phyloP scores from a whole-genome alignment of 441 rosid species.

The Eruca vesicaria region DNA sequence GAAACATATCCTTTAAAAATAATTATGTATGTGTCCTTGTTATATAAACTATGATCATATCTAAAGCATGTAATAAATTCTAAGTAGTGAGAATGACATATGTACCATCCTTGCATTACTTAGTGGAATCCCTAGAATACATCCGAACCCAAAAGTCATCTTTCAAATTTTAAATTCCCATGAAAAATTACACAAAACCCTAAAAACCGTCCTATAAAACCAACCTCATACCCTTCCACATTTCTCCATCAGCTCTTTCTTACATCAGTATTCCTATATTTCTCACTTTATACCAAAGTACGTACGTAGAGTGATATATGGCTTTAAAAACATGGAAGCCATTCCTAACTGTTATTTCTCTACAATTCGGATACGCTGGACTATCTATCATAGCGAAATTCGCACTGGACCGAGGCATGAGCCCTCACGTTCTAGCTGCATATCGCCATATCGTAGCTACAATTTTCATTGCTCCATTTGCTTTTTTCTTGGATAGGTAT shows the following conservation, averaged over 20 bases:
- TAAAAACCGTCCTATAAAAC: conserved; percentile 35
- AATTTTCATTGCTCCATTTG: conserved; percentile 54
- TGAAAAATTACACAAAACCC: neutral
- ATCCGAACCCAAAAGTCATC: conserved; percentile 29
- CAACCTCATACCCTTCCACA: conserved; percentile 17
- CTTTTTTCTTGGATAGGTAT: conserved; percentile 55
- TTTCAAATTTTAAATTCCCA: conserved; percentile 9
- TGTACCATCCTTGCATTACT: conserved; percentile 32
- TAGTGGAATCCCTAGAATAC: conserved; percentile 68
- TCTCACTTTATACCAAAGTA: neutral
- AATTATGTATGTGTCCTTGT: conserved; percentile 9
- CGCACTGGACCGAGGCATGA: conserved; percentile 58
- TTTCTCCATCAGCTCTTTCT: conserved; percentile 33
- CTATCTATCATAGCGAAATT: conserved; percentile 47
- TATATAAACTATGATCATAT: neutral
- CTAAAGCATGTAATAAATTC: conserved; percentile 1
- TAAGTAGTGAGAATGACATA: neutral
- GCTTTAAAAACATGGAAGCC: conserved; percentile 40
- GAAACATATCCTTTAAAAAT: too few relatives aligned
- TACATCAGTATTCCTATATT: conserved; percentile 8
- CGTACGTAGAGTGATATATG: neutral
- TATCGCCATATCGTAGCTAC: conserved; percentile 59
- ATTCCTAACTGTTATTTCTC: conserved; percentile 44
- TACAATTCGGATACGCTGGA: conserved; percentile 62
- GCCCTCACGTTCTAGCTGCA: conserved; percentile 49